These are phyloP conservation scores for Candida stauntonica DNA, from an alignment of 805 yeast genomes.

Conservation along the genomic window DNA sequence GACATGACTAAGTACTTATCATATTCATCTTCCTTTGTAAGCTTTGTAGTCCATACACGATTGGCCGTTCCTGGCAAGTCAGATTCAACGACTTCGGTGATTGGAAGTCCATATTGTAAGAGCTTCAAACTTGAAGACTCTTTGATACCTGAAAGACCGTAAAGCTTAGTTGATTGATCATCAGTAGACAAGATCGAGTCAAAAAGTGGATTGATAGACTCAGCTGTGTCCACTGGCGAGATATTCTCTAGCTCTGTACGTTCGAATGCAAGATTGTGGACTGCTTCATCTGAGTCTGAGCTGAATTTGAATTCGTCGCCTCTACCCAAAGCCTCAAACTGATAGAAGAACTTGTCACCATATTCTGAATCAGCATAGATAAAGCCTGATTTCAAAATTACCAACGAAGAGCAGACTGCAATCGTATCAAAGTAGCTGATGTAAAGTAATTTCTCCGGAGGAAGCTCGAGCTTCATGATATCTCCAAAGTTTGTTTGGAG, in stretches of 20 bases:
- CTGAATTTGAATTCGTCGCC: constrained; percentile 40
- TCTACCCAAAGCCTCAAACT: constrained; percentile 72
- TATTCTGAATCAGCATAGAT: constrained; percentile 61
- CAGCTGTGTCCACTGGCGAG: constrained; percentile 48
- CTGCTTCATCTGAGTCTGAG: constrained; percentile 30
- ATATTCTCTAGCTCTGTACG: constrained; percentile 47
- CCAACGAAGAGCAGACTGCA: constrained; percentile 50
- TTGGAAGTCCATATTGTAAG: constrained; percentile 54
- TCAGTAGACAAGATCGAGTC: constrained; percentile 33
- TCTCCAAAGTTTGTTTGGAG: constrained; percentile 74
- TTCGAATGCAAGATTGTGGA: constrained; percentile 26
- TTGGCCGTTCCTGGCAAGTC: constrained; percentile 67
- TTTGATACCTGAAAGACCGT: constrained; percentile 39
- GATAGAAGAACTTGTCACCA: constrained; percentile 67
- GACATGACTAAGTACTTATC: constrained; percentile 68
- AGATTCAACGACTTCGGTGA: constrained; percentile 63
- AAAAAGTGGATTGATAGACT: constrained; percentile 46
- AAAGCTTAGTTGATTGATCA: constrained; percentile 36
- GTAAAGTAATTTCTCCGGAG: constrained; percentile 39
- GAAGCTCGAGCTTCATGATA: constrained; percentile 59
- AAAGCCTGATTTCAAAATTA: constrained; percentile 71
- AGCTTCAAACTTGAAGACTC: constrained; percentile 43
- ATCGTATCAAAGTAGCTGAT: constrained; percentile 75
- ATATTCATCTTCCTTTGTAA: constrained; percentile 37
- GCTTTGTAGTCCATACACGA: constrained; percentile 59